A percentile compares a stretch with the other conserved stretches of the same genome.
Conservation (phyloP, 2,329 filamentous ascomycete species). For the Graphium sp. region DNA sequence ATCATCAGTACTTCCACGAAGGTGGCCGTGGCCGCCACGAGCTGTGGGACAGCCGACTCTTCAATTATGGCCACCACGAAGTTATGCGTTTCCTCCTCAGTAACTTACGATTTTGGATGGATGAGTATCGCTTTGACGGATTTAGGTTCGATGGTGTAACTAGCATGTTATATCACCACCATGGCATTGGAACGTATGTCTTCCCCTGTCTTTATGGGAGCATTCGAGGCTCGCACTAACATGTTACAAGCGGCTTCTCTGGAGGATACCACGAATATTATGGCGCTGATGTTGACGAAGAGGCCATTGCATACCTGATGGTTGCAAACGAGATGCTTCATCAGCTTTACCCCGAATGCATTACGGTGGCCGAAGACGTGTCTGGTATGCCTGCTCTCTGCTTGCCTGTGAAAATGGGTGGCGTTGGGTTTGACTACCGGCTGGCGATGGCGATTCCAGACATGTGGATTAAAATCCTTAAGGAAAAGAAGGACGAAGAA, state of each 20-base stretch:
- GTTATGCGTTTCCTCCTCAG: slow-evolving; percentile 91
- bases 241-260: slow-evolving; percentile 62
- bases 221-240: neutral
- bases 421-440: slow-evolving; percentile 92
- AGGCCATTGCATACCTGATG: slow-evolving; percentile 90
- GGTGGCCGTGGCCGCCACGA: slow-evolving; percentile 76
- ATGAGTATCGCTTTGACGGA: slow-evolving; percentile 90
- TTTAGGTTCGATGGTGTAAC: slow-evolving; percentile 98
- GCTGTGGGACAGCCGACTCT: slow-evolving; percentile 88
- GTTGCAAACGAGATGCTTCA: slow-evolving; percentile 94
- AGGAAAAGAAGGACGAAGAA: slow-evolving; percentile 77
- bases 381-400: slow-evolving; percentile 98
- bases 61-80: slow-evolving; percentile 93
- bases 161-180: slow-evolving; percentile 92
- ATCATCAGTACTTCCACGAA: slow-evolving; percentile 90
- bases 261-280: slow-evolving; percentile 99
- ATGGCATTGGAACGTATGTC: slow-evolving; percentile 79
- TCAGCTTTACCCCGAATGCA: slow-evolving; percentile 67
- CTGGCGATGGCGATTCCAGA: slow-evolving; percentile 96
- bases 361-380: slow-evolving; percentile 92
- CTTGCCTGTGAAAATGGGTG: slow-evolving; percentile 67
- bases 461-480: slow-evolving; percentile 97
- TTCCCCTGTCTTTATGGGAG: neutral
- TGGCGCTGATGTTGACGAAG: slow-evolving; percentile 73
- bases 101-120: slow-evolving; percentile 98